These are phyloP conservation scores for Paraconiothyrium sp. DNA, from an alignment of 2,329 filamentous ascomycete genomes.

Conservation along the genomic window DNA sequence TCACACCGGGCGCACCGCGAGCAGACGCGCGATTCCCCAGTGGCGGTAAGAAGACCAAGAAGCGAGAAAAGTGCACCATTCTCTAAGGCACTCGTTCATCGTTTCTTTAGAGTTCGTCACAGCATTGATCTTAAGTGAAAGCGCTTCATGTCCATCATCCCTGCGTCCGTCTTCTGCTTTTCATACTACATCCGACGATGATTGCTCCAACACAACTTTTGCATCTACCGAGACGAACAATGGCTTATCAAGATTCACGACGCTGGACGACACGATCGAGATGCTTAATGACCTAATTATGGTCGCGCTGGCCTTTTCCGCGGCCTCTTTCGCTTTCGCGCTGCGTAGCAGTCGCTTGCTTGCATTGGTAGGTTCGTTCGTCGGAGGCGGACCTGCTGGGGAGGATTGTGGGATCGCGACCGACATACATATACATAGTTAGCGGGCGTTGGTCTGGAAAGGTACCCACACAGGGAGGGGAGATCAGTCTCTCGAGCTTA, in stretches of 20 bases:
- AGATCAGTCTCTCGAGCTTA: slow-evolving; percentile 27
- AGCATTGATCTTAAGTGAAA: slow-evolving; percentile 14
- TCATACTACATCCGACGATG: not conserved
- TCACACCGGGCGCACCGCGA: slow-evolving; percentile 25
- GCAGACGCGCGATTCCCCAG: slow-evolving; percentile 28
- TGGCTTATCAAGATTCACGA: slow-evolving; percentile 48
- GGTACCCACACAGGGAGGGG: slow-evolving; percentile 27
- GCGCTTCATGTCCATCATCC: slow-evolving; percentile 15
- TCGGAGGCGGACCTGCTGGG: slow-evolving; percentile 13
- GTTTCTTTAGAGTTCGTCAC: slow-evolving; percentile 28
- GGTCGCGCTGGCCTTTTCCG: slow-evolving; percentile 34
- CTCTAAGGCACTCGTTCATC: slow-evolving; percentile 39
- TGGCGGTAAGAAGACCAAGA: slow-evolving; percentile 49
- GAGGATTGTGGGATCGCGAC: slow-evolving; percentile 20
- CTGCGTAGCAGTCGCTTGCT: slow-evolving; percentile 15
- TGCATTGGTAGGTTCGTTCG: slow-evolving; percentile 16
- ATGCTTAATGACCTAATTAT: slow-evolving; percentile 51
- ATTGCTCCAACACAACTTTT: slow-evolving; percentile 10
- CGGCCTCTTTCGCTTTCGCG: slow-evolving; percentile 19
- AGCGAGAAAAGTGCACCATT: slow-evolving; percentile 51
- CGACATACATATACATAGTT: slow-evolving; percentile 34
- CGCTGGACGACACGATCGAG: slow-evolving; percentile 53
- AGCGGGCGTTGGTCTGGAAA: slow-evolving; percentile 31
- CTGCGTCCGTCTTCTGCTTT: slow-evolving; percentile 5
- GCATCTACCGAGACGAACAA: slow-evolving; percentile 21